Evolutionary conservation across 2,329 filamentous ascomycete species (phyloP).

Genomic region (Pyrenophora graminea): DNA sequence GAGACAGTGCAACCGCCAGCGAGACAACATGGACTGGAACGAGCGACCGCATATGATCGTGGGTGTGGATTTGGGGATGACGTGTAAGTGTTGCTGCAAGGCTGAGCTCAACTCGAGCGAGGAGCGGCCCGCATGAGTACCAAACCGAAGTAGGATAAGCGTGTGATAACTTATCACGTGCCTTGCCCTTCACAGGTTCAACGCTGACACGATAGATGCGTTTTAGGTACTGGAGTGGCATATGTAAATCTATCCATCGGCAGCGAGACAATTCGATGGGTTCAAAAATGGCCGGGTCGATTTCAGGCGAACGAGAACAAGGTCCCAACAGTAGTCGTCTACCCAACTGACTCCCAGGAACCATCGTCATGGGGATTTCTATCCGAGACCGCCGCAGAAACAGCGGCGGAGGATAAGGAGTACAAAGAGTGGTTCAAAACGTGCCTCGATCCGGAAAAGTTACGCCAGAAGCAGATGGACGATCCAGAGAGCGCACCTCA

Average conservation of each 20-base stretch:
- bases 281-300: conserved; percentile 60
- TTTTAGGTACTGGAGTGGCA: conserved; percentile 43
- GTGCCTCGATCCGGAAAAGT: conserved; percentile 55
- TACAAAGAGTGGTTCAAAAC: conserved; percentile 61
- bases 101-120: neutral
- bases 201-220: neutral
- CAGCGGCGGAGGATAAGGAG: conserved; percentile 50
- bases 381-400: conserved; percentile 48
- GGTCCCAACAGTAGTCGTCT: conserved; percentile 58
- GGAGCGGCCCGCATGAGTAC: neutral
- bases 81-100: conserved; percentile 34
- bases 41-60: conserved; percentile 41
- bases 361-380: conserved; percentile 60
- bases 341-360: conserved; percentile 43
- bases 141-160: conserved; percentile 4
- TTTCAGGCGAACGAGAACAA: conserved; percentile 60
- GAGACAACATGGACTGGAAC: conserved; percentile 18
- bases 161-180: conserved; percentile 6
- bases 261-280: conserved; percentile 37
- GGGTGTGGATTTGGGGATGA: conserved; percentile 45
- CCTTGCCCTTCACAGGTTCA: neutral
- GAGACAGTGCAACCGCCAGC: neutral
- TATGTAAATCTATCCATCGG: conserved; percentile 46
- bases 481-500: conserved; percentile 52
- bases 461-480: conserved; percentile 50